Evolutionary conservation across 805 yeast species (phyloP).

Genomic region (Candida gorgasii): DNA sequence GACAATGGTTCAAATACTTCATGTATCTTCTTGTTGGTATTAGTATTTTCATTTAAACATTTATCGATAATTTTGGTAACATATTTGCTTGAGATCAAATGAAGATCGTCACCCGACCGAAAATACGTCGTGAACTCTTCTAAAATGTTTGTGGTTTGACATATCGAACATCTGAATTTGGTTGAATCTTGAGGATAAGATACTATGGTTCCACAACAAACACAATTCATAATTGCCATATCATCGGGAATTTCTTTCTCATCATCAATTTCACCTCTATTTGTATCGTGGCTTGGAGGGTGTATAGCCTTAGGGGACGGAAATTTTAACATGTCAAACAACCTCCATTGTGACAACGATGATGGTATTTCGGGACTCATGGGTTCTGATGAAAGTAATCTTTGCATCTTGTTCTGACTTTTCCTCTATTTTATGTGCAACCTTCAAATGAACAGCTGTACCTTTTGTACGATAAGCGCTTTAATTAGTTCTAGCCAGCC

Average conservation of each 20-base stretch:
- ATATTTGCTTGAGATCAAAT: conserved; percentile 28
- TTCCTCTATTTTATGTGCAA: no score
- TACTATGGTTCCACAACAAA: conserved; percentile 40
- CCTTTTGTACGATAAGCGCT: no score
- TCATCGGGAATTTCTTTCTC: conserved; percentile 7
- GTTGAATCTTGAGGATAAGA: conserved; percentile 26
- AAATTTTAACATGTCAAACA: conserved; percentile 18
- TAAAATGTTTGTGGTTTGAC: conserved; percentile 50
- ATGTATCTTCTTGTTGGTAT: conserved; percentile 21
- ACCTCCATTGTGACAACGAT: conserved; percentile 24
- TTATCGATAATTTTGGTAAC: conserved; percentile 34
- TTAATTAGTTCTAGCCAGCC: no score
- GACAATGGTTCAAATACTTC: conserved; percentile 52
- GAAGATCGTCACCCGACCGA: conserved; percentile 11
- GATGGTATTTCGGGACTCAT: conserved; percentile 17
- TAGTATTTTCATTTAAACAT: conserved; percentile 27
- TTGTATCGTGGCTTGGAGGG: background rate
- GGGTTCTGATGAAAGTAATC: conserved; percentile 3
- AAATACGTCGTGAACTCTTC: conserved; percentile 12
- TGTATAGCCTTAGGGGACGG: conserved; percentile 2
- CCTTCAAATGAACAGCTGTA: no score
- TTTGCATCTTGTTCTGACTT: background rate
- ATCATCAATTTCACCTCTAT: background rate
- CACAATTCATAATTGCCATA: conserved; percentile 28
- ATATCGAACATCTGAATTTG: conserved; percentile 62